Conservation (phyloP, 139 green algal genomes). For the Deuterostichococcus epilithicus region DNA sequence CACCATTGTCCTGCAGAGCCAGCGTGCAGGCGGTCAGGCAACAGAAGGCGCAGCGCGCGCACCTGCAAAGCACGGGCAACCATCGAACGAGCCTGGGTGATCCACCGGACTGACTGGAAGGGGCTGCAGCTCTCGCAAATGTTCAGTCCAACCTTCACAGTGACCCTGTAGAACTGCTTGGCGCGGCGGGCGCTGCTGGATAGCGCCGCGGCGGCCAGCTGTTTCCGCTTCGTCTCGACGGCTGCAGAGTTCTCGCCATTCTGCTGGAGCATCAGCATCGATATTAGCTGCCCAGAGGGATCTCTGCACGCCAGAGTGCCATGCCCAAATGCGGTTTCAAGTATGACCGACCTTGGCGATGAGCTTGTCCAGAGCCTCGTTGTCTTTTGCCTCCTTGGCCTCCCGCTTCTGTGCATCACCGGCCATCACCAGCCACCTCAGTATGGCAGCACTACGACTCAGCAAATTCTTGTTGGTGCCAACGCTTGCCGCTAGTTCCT, state of each 20-base stretch:
- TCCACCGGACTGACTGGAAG: too few relatives aligned
- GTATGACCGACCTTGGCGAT: slow-evolving; percentile 48
- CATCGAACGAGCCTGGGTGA: too few relatives aligned
- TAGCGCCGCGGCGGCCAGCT: slow-evolving; percentile 37
- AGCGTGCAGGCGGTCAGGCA: not conserved
- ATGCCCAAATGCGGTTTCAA: not conserved
- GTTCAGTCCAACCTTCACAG: slow-evolving; percentile 51
- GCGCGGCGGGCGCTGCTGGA: slow-evolving; percentile 22
- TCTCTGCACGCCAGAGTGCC: not conserved
- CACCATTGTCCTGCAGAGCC: slow-evolving; percentile 83
- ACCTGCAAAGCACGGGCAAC: not conserved
- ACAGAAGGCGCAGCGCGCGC: not conserved
- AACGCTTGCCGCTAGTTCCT: too few relatives aligned
- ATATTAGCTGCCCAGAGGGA: not conserved
- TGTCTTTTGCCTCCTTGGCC: slow-evolving; percentile 78
- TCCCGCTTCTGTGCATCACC: slow-evolving; percentile 62
- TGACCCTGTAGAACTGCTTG: slow-evolving; percentile 79
- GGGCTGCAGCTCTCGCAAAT: not conserved
- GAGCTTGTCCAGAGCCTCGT: slow-evolving; percentile 69
- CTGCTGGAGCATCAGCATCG: slow-evolving; percentile 22
- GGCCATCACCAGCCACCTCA: not conserved
- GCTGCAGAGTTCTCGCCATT: slow-evolving; percentile 46
- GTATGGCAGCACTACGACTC: not conserved
- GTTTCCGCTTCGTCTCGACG: slow-evolving; percentile 39
- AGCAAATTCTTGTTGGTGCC: too few relatives aligned